Base-by-base conservation (phyloP, 2,329 filamentous ascomycete genomes). In the Colletotrichum karsti region DNA sequence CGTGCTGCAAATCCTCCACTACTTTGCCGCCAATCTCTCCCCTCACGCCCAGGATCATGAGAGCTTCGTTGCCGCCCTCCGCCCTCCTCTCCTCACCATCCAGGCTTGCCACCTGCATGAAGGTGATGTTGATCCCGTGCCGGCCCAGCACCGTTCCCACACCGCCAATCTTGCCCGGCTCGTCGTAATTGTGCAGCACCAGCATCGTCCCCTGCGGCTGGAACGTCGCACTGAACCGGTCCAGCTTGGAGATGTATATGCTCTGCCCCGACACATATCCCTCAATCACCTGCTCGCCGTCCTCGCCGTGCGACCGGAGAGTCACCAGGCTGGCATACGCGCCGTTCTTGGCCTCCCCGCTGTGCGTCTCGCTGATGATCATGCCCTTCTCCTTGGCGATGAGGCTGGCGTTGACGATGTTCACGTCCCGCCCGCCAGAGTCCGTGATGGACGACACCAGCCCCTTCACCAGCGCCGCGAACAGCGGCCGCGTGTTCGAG, bases 11-110 rank as follows among this genome's bases (percentile, higher is more conserved):
- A 20, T 84, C 85, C 5, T 81, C 79, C 48, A 88, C 72, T 5
- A 89, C 83, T 35, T 88, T 85, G 60, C 85, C 85, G 0, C 85
- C 86, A 18, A 94, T 89, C 4, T 85, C 83, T 3, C 88, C 87
- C 74, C 92, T 90, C 9, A 95, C 89, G 1, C 93, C 92, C 56
- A 95, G 73, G 73, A 95, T 95, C 93, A 95, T 95, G 72, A 95
- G 79, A 9, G 93, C 93, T 79, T 95, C 93, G 46, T 90, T 88
- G 54, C 78, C 81, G 28, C 77, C 80, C 28, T 75, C 72, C 50
- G 71, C 63, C 55, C 71, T 57, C 70, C 48, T 65, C 59, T 63
- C 50, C 69, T 78, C 77, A 41, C 81, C 77, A 63, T 85, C 84
- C 69, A 92, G 76, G 15, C 84, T 82, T 3, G 86, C 87, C 2